Evolutionary conservation across 805 yeast species (phyloP), one percentile per base, ranked within the genome.

Genomic region (Priceomyces castillae): DNA sequence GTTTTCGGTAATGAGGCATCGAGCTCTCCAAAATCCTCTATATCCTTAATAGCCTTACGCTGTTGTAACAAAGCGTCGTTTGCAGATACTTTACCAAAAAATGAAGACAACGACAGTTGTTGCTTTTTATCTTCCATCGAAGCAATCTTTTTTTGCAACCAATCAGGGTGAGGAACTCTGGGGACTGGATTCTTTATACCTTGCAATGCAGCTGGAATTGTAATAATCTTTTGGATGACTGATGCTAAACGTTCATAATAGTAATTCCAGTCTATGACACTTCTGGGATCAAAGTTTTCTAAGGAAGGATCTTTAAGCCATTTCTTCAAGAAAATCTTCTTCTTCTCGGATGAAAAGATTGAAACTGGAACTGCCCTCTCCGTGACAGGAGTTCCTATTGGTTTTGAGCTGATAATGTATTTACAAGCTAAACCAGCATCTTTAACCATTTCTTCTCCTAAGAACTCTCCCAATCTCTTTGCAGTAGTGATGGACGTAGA

Each of bases 361-460:
- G 97, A 94, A 4, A 95, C 96, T 0, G 99, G 99, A 36, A 94
- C 76, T 0, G 99, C 99, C 51, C 99, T 76, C 57, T 92, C 98
- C 0, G 99, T 89, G 23, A 90, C 90, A 0, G 99, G 96, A 1
- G 95, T 84, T 34, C 84, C 84, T 16, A 75, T 55, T 1, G 99
- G 99, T 50, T 78, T 81, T 38, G 81, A 79, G 47, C 97, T 83
- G 50, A 94, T 90, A 62, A 94, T 84, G 67, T 89, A 94, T 62
- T 89, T 90, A 67, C 97, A 92, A 4, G 96, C 96, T 47, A 94
- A 77, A 48, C 99, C 98, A 46, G 90, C 90, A 64, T 90, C 98
- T 56, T 89, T 90, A 2, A 90, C 95, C 96, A 92, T 92, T 53
- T 90, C 96, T 49, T 84, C 90, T 11, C 99, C 99, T 52, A 94